These are phyloP conservation scores for Pyrenophora graminea DNA, from an alignment of 2,329 filamentous ascomycete species.

Conservation along the genomic window DNA sequence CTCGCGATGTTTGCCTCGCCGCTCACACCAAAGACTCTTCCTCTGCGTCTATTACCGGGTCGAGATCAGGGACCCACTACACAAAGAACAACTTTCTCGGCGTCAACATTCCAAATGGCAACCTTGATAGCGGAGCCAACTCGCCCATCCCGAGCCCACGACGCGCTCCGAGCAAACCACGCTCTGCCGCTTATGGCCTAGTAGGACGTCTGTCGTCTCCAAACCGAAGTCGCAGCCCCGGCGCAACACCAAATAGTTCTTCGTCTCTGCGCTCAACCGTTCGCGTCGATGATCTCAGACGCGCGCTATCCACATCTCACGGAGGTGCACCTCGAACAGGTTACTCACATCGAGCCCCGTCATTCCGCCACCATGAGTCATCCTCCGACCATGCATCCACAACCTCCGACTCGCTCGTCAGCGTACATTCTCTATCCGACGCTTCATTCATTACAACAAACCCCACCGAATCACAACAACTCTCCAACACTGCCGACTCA, in stretches of 20 bases:
- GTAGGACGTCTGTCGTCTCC: constrained; percentile 39
- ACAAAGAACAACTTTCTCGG: constrained; percentile 55
- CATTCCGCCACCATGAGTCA: constrained; percentile 44
- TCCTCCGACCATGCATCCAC: constrained; percentile 53
- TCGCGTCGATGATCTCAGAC: constrained; percentile 53
- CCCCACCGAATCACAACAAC: constrained; percentile 10
- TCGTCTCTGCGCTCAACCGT: constrained; percentile 47
- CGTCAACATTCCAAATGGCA: constrained; percentile 56
- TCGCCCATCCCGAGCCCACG: constrained; percentile 39
- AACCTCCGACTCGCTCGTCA: constrained; percentile 71
- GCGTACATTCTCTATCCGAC: constrained; percentile 71
- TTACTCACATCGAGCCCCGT: constrained; percentile 33
- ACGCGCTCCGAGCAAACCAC: constrained; percentile 39
- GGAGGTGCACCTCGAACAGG: constrained; percentile 34
- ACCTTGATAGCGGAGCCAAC: constrained; percentile 37
- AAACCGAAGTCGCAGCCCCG: constrained; percentile 34
- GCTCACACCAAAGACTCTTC: constrained; percentile 70
- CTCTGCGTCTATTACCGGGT: constrained; percentile 75
- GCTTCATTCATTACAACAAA: constrained; percentile 53
- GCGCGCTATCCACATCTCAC: constrained; percentile 48
- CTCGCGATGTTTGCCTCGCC: constrained; percentile 71
- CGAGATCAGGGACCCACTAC: constrained; percentile 55
- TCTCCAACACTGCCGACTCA: not conserved
- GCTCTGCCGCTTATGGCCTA: constrained; percentile 41
- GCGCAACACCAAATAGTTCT: constrained; percentile 40